Evolutionary conservation across 1,139 yeast species (phyloP).

Genomic region (Cylindricascospora bacillispora): DNA sequence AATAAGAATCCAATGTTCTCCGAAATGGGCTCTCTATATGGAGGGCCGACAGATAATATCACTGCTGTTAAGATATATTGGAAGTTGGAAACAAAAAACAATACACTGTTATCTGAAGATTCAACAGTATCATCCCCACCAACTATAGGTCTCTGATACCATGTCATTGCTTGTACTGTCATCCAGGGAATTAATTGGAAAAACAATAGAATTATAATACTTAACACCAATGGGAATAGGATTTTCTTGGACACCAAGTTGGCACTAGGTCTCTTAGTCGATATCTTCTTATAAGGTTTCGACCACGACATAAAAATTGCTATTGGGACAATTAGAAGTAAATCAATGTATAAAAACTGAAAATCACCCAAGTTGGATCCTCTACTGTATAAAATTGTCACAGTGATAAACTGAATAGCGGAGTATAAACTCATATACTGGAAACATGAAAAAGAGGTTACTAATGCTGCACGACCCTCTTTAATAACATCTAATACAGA

Average conservation of each 20-base stretch:
- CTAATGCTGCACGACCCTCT: conserved; percentile 91
- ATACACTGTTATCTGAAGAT: conserved; percentile 78
- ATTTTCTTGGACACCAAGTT: conserved; percentile 84
- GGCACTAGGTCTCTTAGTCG: conserved; percentile 79
- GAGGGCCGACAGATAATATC: conserved; percentile 81
- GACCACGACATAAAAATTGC: conserved; percentile 99
- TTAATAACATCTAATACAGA: conserved; percentile 83
- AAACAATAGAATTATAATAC: conserved; percentile 45
- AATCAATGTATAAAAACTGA: conserved; percentile 87
- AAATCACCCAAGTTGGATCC: conserved; percentile 97
- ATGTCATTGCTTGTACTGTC: conserved; percentile 41
- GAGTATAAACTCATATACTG: conserved; percentile 95
- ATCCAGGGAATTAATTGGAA: conserved; percentile 66
- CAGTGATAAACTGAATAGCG: conserved; percentile 88
- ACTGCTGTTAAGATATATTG: conserved; percentile 82
- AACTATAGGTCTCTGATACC: conserved; percentile 76
- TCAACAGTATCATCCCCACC: conserved; percentile 78
- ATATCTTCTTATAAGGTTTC: conserved; percentile 51
- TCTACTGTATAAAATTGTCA: conserved; percentile 67
- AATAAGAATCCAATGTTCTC: conserved; percentile 59
- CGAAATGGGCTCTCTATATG: conserved; percentile 72
- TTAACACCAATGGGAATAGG: conserved; percentile 64
- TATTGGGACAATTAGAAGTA: conserved; percentile 78
- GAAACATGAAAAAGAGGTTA: conserved; percentile 92
- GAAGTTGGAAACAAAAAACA: conserved; percentile 71